These are phyloP conservation scores for Penicillium canariense DNA, from an alignment of 495 filamentous ascomycete genomes.

Conservation along the genomic window DNA sequence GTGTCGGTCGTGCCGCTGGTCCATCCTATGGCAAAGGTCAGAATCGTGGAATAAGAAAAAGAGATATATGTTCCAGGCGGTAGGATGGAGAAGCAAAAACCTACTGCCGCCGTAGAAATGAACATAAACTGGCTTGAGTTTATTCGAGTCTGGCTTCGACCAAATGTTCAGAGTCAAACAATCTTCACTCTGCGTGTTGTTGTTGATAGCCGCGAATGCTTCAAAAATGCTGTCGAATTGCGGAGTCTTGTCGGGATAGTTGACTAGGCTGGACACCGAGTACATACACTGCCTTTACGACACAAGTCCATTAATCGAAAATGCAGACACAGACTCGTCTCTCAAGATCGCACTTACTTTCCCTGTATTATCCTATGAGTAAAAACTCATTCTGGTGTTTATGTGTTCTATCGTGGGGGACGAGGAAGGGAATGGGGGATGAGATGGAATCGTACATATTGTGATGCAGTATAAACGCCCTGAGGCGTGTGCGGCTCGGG, in stretches of 20 bases:
- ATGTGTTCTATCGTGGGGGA: neutral
- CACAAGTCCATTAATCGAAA: neutral
- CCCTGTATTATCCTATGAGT: neutral
- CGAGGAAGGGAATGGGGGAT: neutral
- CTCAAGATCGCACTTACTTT: neutral
- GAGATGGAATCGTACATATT: conserved; percentile 1
- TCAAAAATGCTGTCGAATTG: conserved; percentile 27
- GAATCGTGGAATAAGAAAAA: neutral
- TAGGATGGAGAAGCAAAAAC: conserved; percentile 4
- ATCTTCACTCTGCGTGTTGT: conserved; percentile 37
- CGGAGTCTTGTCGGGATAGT: conserved; percentile 30
- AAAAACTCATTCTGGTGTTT: neutral
- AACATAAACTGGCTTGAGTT: conserved; percentile 34
- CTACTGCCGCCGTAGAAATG: conserved; percentile 39
- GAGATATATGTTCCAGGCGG: neutral
- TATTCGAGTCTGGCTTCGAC: conserved; percentile 24
- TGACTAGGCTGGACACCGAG: conserved; percentile 2
- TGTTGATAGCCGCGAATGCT: conserved; percentile 21
- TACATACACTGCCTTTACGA: conserved; percentile 10
- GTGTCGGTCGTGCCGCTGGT: conserved; percentile 19
- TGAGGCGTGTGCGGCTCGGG: conserved; percentile 19
- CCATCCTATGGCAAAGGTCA: neutral
- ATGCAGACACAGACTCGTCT: neutral
- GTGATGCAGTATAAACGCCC: neutral
- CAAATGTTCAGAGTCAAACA: conserved; percentile 50